Percentiles rank a stretch among this genome's conserved stretches.
phyloP scores from a whole-genome alignment of 2,329 filamentous ascomycete species.

The Paracoccidioides brasiliensis region DNA sequence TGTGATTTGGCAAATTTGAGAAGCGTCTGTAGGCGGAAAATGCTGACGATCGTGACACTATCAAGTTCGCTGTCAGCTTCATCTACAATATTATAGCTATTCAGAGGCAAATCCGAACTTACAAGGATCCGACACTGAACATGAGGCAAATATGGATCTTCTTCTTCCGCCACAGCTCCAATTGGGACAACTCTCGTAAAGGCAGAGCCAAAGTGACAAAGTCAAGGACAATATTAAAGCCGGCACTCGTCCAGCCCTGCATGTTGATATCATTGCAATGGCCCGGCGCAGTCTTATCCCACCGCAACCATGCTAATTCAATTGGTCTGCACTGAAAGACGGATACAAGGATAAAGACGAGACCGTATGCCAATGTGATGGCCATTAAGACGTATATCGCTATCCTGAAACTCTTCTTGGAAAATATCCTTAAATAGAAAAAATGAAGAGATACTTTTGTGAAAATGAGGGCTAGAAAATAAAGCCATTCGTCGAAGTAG shows the following conservation, averaged over 20 bases:
- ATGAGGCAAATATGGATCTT: slow-evolving; percentile 9
- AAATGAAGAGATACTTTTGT: slow-evolving; percentile 9
- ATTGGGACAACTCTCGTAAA: slow-evolving; percentile 5
- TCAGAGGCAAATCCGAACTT: neutral
- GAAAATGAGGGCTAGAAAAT: neutral
- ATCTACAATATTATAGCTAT: neutral
- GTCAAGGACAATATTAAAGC: slow-evolving; percentile 9
- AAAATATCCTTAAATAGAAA: slow-evolving; percentile 9
- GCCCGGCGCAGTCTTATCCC: slow-evolving; percentile 7
- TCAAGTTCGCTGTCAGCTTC: neutral
- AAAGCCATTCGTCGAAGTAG: slow-evolving; percentile 1
- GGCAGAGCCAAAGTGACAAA: slow-evolving; percentile 8
- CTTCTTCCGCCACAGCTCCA: slow-evolving; percentile 6
- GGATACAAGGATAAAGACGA: slow-evolving; percentile 7
- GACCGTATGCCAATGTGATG: neutral
- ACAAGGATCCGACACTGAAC: slow-evolving; percentile 10
- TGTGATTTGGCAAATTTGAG: neutral
- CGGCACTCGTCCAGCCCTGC: slow-evolving; percentile 6
- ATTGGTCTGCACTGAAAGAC: slow-evolving; percentile 8
- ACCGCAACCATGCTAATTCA: slow-evolving; percentile 1
- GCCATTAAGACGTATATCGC: slow-evolving; percentile 6
- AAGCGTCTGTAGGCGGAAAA: slow-evolving; percentile 23
- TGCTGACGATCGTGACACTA: slow-evolving; percentile 30
- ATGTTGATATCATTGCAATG: slow-evolving; percentile 4
- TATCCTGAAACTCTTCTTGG: slow-evolving; percentile 6